These are phyloP conservation scores for Scheffersomyces quercinus DNA, from an alignment of 1,139 yeast species.

Conservation along the genomic window DNA sequence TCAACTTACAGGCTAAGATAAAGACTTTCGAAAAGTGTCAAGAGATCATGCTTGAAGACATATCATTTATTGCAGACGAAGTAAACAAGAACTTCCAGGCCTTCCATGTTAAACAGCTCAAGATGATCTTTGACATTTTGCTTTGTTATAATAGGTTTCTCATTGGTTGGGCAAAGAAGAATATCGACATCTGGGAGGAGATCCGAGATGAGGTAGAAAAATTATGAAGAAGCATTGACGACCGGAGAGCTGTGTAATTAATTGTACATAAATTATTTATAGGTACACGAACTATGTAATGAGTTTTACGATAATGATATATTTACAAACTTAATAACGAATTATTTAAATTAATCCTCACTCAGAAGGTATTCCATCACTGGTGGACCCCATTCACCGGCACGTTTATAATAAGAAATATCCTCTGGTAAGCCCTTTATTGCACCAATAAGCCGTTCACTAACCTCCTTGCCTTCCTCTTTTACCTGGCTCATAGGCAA, in stretches of 20 bases:
- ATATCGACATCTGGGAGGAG: constrained; percentile 74
- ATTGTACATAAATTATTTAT: too few relatives aligned
- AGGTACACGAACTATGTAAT: too few relatives aligned
- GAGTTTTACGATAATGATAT: too few relatives aligned
- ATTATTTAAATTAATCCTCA: not conserved
- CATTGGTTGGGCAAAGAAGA: constrained; percentile 69
- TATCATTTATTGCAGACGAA: constrained; percentile 52
- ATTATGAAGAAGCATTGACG: constrained; percentile 10
- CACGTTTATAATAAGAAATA: constrained; percentile 38
- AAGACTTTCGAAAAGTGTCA: constrained; percentile 58
- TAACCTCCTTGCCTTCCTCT: constrained; percentile 49
- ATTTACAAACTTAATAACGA: too few relatives aligned
- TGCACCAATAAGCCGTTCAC: constrained; percentile 42
- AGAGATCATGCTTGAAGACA: constrained; percentile 56
- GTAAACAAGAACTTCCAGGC: constrained; percentile 49
- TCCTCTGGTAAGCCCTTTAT: constrained; percentile 41
- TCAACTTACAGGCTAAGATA: constrained; percentile 53
- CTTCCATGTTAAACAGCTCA: constrained; percentile 54
- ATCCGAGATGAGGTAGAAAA: constrained; percentile 47
- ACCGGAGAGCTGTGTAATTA: too few relatives aligned
- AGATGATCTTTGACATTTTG: constrained; percentile 41
- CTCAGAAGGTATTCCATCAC: constrained; percentile 28
- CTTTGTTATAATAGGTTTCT: constrained; percentile 58
- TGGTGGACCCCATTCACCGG: constrained; percentile 43
- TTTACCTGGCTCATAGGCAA: constrained; percentile 59